Evolutionary conservation across 2,329 filamentous ascomycete species (phyloP).

Genomic region (Aspergillus sp.): DNA sequence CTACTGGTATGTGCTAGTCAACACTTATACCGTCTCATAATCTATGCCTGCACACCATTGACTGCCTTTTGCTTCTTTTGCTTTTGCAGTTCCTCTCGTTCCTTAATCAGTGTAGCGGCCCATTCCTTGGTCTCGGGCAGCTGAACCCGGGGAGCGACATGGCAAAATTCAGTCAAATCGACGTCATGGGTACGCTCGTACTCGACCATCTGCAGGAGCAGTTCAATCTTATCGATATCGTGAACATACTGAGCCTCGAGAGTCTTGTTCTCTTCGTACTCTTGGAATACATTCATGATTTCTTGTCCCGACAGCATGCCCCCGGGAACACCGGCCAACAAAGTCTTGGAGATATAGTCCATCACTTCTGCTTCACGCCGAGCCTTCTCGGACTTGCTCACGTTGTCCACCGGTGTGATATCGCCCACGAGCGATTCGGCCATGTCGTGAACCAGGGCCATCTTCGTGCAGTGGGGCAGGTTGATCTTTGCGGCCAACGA

Average conservation of each 20-base stretch:
- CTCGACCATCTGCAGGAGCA: constrained; percentile 91
- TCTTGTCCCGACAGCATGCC: constrained; percentile 61
- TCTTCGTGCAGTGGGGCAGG: constrained; percentile 79
- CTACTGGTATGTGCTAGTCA: too few relatives aligned
- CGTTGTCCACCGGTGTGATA: constrained; percentile 82
- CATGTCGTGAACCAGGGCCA: constrained; percentile 98
- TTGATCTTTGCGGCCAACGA: constrained; percentile 68
- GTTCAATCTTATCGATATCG: constrained; percentile 95
- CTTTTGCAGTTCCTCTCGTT: constrained; percentile 71
- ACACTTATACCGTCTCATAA: not conserved
- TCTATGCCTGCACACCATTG: constrained; percentile 1
- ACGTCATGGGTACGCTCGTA: constrained; percentile 74
- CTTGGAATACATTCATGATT: constrained; percentile 79
- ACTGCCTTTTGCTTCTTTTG: constrained; percentile 12
- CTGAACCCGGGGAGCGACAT: constrained; percentile 68
- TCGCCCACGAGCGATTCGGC: constrained; percentile 92
- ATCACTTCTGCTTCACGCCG: constrained; percentile 83
- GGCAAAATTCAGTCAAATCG: constrained; percentile 82
- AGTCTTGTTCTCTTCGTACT: constrained; percentile 87
- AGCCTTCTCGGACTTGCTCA: constrained; percentile 82
- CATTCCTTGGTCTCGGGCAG: constrained; percentile 76
- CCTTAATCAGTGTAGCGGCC: constrained; percentile 70
- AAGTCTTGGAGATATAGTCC: constrained; percentile 73
- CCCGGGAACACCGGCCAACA: constrained; percentile 73
- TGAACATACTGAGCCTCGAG: constrained; percentile 86